Conservation (phyloP, 139 green algal species). For the Tetradesmus lagerheimii region DNA sequence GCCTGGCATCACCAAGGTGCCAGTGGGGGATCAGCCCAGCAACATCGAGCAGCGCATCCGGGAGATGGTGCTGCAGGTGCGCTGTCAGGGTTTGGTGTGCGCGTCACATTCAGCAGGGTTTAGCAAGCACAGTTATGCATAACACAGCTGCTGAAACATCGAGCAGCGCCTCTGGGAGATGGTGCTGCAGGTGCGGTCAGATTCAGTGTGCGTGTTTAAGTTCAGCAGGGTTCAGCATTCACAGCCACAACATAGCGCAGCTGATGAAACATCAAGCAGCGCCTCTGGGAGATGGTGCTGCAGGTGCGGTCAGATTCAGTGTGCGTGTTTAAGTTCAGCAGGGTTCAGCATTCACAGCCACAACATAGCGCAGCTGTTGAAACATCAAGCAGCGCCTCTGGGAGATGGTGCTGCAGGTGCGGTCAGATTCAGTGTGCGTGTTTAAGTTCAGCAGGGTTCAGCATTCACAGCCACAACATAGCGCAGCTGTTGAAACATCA, state of each 20-base stretch:
- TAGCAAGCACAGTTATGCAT: neutral
- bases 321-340: neutral
- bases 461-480: neutral
- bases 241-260: neutral
- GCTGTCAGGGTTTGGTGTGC: neutral
- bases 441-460: neutral
- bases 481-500: neutral
- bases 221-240: neutral
- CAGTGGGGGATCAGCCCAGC: constrained; percentile 96
- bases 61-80: constrained; percentile 72
- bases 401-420: neutral
- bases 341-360: neutral
- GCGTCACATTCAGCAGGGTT: neutral
- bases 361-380: neutral
- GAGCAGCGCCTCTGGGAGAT: neutral
- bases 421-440: neutral
- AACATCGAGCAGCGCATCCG: constrained; percentile 95
- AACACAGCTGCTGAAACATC: neutral
- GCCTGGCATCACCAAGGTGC: constrained; percentile 95
- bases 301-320: neutral
- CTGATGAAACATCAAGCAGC: neutral
- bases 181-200: neutral
- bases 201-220: neutral
- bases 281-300: neutral
- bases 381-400: neutral